Evolutionary conservation across 805 yeast species (phyloP), one percentile per base, ranked within the genome.

Genomic region (Yamadazyma olivae): DNA sequence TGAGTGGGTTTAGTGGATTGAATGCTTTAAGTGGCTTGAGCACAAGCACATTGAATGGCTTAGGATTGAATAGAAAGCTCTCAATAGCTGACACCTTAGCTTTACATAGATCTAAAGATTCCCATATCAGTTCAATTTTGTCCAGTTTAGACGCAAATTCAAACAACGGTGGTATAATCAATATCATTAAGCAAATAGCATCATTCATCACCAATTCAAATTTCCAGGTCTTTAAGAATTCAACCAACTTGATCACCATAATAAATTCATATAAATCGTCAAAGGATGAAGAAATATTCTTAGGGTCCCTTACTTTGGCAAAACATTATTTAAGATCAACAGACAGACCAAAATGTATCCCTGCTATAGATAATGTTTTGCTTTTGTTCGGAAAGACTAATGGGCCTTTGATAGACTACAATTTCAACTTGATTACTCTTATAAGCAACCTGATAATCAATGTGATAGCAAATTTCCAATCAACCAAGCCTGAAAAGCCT

Each of bases 71-170:
- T 27, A 60, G 61, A 25, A 48, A 67, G 1, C 50, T 76, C 19
- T 72, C 83, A 1, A 77, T 78, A 33, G 83, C 83, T 0, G 81
- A 78, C 44, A 75, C 82, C 2, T 54, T 78, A 44, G 83, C 83
- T 0, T 46, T 74, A 35, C 74, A 74, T 41, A 55, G 81, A 26
- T 64, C 74, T 3, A 51, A 54, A 1, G 32, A 32, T 14, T 12
- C 20, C 5, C 70, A 64, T 36, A 46, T 66, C 13, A 31, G 34
- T 16, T 39, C 45, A 6, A 29, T 44, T 21, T 32, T 44, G 34
- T 23, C 34, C 5, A 39, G 35, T 21, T 26, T 44, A 5, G n/a
- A 31, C 13, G 10, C 16, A 17, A 17, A n/a, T 19, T 17, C 16
- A 22, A 30, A 29, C 14, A 29, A 29, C 13, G 25, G 32, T 12